Evolutionary conservation across 805 yeast species (phyloP), one percentile per base, ranked within the genome.

Genomic region (Myxozyma vanderwaltii): DNA sequence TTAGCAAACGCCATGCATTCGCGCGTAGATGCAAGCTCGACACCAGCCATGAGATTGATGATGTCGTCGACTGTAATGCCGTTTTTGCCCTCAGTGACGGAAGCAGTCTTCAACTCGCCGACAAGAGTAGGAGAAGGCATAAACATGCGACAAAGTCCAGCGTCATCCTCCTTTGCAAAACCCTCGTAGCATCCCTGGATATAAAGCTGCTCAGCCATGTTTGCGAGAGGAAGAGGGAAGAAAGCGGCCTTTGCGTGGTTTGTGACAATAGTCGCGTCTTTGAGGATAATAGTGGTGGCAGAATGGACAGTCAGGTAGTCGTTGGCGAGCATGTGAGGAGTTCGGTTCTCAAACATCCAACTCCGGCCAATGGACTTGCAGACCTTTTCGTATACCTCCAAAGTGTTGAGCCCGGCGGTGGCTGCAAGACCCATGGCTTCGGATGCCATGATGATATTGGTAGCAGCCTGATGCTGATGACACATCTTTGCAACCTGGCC

Each of bases 371-470:
- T 49, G 55, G 53, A 36, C 17, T 19, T 27, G 48, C 45, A 38
- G 15, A 54, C 54, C 26, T 24, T 35, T 33, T 58, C 62, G 43
- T 48, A 58, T n/a, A 58, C 62, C 13, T 23, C 50, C 39, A 47
- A 6, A 15, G 62, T 58, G 55, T 58, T 54, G 45, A 58, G 55
- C 12, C 62, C 62, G 36, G 59, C 62, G 17, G 53, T 41, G 17
- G 62, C 62, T 15, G 62, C 62, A 13, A 58, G 51, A 19, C 62
- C 62, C 59, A 58, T 58, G 6, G 58, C 62, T 51, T 58, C 62
- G 27, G 62, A 58, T 13, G 62, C 62, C 58, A 50, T 58, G 45
- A 58, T 58, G 39, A 58, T 54, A 39, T 58, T 58, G 17, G 58
- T 55, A 19, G 55, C 59, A 0, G 62, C 62, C 47, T 58, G 62